Base-by-base conservation (phyloP, 768 basidiomycete genomes). In the Paxillus ammoniavirescens region DNA sequence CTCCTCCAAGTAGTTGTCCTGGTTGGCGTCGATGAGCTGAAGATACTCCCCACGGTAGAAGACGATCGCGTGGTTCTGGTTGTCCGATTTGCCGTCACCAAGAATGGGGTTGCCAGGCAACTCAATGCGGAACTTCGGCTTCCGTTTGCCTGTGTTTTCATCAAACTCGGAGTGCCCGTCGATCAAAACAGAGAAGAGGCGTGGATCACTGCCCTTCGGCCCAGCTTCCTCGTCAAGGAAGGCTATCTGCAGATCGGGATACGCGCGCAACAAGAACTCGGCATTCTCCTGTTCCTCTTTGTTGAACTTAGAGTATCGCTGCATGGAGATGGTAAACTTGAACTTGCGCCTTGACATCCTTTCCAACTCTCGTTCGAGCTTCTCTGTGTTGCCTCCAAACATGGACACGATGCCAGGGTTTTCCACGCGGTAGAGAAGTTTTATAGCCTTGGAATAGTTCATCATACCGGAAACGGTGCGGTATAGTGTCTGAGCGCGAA, bases 391-490 rank as follows among this genome's bases (percentile, higher is more conserved):
- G 5, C 96, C 95, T 38, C 91, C 93, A 72, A 98, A 96, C 56
- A 84, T 83, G 67, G 98, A 93, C 2, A 99, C 97, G 52, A 98
- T 89, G 69, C 93, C 93, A 8, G 97, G 97, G 72, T 98, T 98
- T 74, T 98, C 97, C 57, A 99, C 96, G 35, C 97, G 91, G 72
- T 98, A 98, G 17, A 98, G 82, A 36, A 99, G 82, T 72, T 99
- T 99, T 86, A 99, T 96, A 23, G 97, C 97, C 75, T 99, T 99
- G 65, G 93, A 90, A 75, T 99, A 99, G 76, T 99, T 98, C 97
- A 99, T 98, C 93, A 99, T 98, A 57, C 97, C 97, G 5, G 97
- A 98, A 17, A 98, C 93, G 10, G 97, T 99, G 58, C 97, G 88
- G 72, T 99, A 99, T 31, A 99, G 83, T 0, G 97, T 99, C 74